Conservation (phyloP, 2,329 filamentous ascomycete species). For the Aspergillus ruber region DNA sequence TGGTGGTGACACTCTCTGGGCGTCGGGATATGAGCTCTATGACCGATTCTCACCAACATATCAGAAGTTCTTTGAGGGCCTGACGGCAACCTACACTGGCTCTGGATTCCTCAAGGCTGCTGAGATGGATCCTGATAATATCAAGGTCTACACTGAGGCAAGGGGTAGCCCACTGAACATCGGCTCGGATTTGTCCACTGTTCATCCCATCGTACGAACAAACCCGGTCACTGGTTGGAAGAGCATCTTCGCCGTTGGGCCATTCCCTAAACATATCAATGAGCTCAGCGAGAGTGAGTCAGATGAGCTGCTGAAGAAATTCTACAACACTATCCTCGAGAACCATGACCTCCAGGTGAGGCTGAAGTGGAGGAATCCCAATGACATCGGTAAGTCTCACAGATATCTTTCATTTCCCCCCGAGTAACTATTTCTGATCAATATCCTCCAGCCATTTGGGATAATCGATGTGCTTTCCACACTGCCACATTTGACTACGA, state of each 20-base stretch:
- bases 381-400: conserved; percentile 37
- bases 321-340: conserved; percentile 37
- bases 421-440: too few relatives aligned
- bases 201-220: conserved; percentile 54
- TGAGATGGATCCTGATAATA: conserved; percentile 7
- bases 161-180: conserved; percentile 52
- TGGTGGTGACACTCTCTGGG: conserved; percentile 61
- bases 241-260: conserved; percentile 45
- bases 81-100: conserved; percentile 52
- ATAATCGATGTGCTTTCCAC: conserved; percentile 26
- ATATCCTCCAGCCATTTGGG: conserved; percentile 24
- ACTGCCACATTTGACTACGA: conserved; percentile 28
- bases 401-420: background rate
- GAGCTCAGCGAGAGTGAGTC: conserved; percentile 40
- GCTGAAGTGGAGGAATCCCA: conserved; percentile 44
- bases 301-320: conserved; percentile 37
- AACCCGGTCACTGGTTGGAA: conserved; percentile 62
- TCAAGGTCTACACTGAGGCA: conserved; percentile 35
- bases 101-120: conserved; percentile 47
- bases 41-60: conserved; percentile 55
- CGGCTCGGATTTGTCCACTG: conserved; percentile 44
- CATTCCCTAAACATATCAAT: conserved; percentile 38
- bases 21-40: conserved; percentile 61
- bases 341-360: conserved; percentile 49
- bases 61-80: conserved; percentile 52